Conservation (phyloP, 441 rosid genomes). For the Metrosideros polymorpha region DNA sequence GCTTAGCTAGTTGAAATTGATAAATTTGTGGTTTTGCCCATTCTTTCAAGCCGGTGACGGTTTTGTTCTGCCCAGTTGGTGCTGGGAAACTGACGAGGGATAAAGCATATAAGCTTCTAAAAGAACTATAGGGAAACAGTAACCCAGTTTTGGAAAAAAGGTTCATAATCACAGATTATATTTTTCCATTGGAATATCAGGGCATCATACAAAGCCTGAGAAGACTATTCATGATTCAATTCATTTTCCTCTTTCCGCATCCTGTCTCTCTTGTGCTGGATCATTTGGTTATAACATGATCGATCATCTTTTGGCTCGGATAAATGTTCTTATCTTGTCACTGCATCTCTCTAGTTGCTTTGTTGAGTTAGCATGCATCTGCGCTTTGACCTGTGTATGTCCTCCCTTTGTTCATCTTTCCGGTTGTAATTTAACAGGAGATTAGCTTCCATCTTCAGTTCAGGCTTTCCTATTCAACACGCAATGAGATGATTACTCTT, state of each 20-base stretch:
- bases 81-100: neutral
- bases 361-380: neutral
- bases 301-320: neutral
- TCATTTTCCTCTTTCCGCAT: neutral
- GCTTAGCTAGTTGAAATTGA: neutral
- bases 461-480: neutral
- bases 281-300: neutral
- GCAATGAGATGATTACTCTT: neutral
- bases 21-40: neutral
- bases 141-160: slow-evolving; percentile 22
- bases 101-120: slow-evolving; percentile 2
- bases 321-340: neutral
- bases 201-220: neutral
- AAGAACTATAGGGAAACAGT: neutral
- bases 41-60: slow-evolving; percentile 5
- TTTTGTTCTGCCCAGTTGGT: neutral
- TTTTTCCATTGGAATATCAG: neutral
- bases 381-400: neutral
- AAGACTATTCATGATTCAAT: neutral
- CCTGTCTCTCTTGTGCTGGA: neutral
- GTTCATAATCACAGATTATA: neutral
- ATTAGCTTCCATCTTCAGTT: neutral
- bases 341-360: neutral
- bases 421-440: neutral
- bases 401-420: neutral